phyloP scores from a whole-genome alignment of 352 stramenopile species.

The Phytophthora pinifolia region DNA sequence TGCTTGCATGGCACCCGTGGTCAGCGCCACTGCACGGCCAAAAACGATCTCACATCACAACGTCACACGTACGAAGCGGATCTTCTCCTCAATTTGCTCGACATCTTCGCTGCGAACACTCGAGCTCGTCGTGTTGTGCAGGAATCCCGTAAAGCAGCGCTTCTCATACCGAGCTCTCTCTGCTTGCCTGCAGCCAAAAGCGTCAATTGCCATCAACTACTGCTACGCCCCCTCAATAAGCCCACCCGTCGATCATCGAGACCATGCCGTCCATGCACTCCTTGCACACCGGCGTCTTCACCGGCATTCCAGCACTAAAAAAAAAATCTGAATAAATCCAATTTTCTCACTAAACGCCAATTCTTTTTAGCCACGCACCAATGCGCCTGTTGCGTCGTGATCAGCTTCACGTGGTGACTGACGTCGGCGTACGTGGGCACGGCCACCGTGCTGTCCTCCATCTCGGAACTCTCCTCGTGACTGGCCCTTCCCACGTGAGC shows the following conservation, averaged over 20 bases:
- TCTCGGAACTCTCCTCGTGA: slow-evolving; percentile 19
- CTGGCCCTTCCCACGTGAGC: slow-evolving; percentile 22
- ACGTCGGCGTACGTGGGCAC: slow-evolving; percentile 71
- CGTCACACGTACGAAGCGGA: slow-evolving; percentile 54
- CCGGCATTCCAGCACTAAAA: slow-evolving; percentile 50
- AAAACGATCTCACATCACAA: background rate
- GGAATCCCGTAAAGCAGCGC: slow-evolving; percentile 50
- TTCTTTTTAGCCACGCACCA: slow-evolving; percentile 39
- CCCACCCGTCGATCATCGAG: slow-evolving; percentile 62
- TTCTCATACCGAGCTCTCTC: slow-evolving; percentile 79
- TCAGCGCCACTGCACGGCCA: background rate
- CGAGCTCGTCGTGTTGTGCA: slow-evolving; percentile 53
- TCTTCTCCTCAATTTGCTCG: slow-evolving; percentile 71
- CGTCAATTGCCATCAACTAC: no score
- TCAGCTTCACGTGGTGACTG: slow-evolving; percentile 67
- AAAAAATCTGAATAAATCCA: background rate
- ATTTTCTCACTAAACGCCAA: background rate
- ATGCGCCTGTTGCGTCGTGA: slow-evolving; percentile 71
- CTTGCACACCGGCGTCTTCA: slow-evolving; percentile 69
- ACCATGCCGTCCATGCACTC: slow-evolving; percentile 80
- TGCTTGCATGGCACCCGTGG: slow-evolving; percentile 14
- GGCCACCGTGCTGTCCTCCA: slow-evolving; percentile 64
- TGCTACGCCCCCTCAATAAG: no score
- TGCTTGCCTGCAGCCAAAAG: slow-evolving; percentile 39
- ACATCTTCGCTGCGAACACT: slow-evolving; percentile 55